These are phyloP conservation scores for Sanghuangporus sanghuang DNA, from an alignment of 1,284 basidiomycete genomes.

Conservation along the genomic window DNA sequence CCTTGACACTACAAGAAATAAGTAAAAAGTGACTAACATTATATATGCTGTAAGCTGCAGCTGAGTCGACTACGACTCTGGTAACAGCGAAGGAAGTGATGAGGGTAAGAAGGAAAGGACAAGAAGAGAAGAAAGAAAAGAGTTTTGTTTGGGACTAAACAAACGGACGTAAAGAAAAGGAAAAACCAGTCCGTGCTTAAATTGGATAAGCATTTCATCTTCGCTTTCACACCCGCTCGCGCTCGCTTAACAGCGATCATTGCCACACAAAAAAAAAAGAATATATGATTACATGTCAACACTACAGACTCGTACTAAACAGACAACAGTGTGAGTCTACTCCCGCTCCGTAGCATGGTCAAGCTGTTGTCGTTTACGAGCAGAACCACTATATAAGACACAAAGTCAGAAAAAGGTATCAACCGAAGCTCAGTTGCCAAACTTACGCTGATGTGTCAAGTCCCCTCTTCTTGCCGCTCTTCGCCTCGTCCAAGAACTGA, in stretches of 20 bases:
- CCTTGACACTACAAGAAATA: neutral
- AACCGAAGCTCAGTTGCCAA: neutral
- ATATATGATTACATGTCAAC: constrained; percentile 3
- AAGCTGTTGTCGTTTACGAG: constrained; percentile 27
- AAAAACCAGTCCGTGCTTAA: neutral
- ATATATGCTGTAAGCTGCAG: neutral
- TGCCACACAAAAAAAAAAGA: neutral
- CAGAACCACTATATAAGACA: constrained; percentile 19
- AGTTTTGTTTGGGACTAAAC: neutral
- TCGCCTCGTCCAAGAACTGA: constrained; percentile 96
- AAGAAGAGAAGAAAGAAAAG: constrained; percentile 4
- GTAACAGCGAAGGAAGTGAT: neutral
- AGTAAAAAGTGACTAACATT: neutral
- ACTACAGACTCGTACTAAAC: neutral
- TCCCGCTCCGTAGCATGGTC: constrained; percentile 21
- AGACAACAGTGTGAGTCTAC: neutral
- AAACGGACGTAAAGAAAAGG: neutral
- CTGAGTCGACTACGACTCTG: neutral
- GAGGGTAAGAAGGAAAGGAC: neutral
- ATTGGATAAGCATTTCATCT: neutral
- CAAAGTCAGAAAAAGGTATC: neutral
- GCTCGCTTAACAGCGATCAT: neutral
- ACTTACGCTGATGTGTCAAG: constrained; percentile 71
- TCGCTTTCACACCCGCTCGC: neutral
- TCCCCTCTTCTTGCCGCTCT: constrained; percentile 89